Base-by-base conservation (phyloP, 1,284 basidiomycete species). In the Ganoderma lingzhi region DNA sequence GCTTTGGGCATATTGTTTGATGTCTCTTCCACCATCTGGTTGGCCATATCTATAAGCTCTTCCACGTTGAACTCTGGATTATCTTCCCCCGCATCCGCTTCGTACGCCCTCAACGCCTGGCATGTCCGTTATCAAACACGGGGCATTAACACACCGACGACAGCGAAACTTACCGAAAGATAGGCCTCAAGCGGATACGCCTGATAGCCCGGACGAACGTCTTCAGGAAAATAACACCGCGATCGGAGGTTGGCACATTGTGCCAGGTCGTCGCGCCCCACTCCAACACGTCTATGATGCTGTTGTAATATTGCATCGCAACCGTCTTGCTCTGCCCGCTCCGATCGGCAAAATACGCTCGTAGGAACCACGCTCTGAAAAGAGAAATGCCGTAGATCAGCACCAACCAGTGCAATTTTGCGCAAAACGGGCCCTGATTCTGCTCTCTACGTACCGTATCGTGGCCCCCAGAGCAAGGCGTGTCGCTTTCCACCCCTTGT, bases 251-350 rank as follows among this genome's bases (percentile, higher is more conserved):
- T 12, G 79, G 71, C 1, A 84, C 79, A 62, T 82, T 72, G 30
- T 75, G 67, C 83, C 84, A 84, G n/a, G 71, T 70, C 30, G 73
- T 73, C 35, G 77, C 72, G 19, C 84, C 84, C 84, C 84, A 84
- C 55, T 83, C 79, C 10, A 85, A 78, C 58, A 85, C 70, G 35
- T 81, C 77, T 19, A 84, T 53, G 6, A 81, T 79, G 58, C 75
- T 77, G 39, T 76, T 74, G 61, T 72, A 73, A 55, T 67, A 66
- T 62, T 73, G 65, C 64, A 75, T 51, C 14, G 72, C 72, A 19
- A 55, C 48, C 0, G 63, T 39, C n/a, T 61, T 35, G 62, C 67
- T 68, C 37, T 70, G 61, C 6, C 64, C 58, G 58, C 64, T 68
- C 37, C 67, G 58, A 39, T 68, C 44, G 12, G 65, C 62, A 28